Conservation (phyloP, 129 eudicot genomes). For the Flaveria brownii region DNA sequence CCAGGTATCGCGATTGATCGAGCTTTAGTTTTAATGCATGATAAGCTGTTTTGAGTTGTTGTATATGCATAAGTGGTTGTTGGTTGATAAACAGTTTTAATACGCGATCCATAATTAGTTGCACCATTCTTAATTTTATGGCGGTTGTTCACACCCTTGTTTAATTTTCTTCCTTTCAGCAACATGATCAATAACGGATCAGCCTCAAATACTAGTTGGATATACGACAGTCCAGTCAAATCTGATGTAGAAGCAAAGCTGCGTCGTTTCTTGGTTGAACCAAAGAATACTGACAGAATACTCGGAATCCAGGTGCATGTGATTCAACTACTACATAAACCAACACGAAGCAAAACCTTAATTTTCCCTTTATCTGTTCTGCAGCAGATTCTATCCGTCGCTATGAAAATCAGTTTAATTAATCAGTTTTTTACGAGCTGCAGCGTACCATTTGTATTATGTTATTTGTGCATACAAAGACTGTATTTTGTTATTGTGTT, state of each 20-base stretch:
- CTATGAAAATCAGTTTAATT: neutral
- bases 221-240: conserved; percentile 56
- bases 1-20: too few relatives aligned
- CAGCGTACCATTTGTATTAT: neutral
- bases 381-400: neutral
- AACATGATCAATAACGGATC: conserved; percentile 52
- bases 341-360: too few relatives aligned
- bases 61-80: too few relatives aligned
- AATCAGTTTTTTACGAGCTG: neutral
- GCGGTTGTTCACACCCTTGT: neutral
- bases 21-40: too few relatives aligned
- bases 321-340: neutral
- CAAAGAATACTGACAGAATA: conserved; percentile 65
- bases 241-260: conserved; percentile 82
- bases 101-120: neutral
- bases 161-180: conserved; percentile 43
- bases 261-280: conserved; percentile 60
- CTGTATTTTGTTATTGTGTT: neutral
- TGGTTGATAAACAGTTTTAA: neutral
- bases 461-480: conserved; percentile 81
- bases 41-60: too few relatives aligned
- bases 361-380: neutral
- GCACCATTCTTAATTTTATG: neutral
- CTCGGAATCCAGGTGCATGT: conserved; percentile 84
- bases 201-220: conserved; percentile 52